Percentiles rank a stretch among this genome's conserved stretches.
These are phyloP conservation scores for Tubosaeta sp. DNA, from an alignment of 768 basidiomycete species.

Conservation along the genomic window DNA sequence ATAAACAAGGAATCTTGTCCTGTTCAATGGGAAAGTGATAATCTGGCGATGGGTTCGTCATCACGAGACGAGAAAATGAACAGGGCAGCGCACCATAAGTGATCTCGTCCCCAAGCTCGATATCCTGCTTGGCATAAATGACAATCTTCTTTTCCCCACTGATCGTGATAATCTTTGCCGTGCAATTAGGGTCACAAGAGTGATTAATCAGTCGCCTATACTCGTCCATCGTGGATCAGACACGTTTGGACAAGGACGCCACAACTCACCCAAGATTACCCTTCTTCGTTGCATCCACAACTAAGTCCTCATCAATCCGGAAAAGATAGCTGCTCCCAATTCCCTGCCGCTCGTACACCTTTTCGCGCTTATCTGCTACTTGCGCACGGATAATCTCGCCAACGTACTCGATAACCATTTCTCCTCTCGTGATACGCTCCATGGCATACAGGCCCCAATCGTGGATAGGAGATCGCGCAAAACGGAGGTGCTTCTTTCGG, in stretches of 20 bases:
- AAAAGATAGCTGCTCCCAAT: conserved; percentile 98
- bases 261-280: conserved; percentile 88
- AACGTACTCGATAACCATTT: conserved; percentile 99
- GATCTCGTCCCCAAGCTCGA: conserved; percentile 96
- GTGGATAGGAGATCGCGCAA: conserved; percentile 93
- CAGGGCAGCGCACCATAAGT: conserved; percentile 75
- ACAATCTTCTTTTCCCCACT: conserved; percentile 97
- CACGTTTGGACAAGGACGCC: conserved; percentile 2
- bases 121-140: conserved; percentile 96
- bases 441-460: conserved; percentile 98
- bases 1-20: conserved; percentile 93
- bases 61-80: background rate
- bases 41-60: conserved; percentile 44
- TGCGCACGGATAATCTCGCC: conserved; percentile 94
- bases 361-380: conserved; percentile 96
- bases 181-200: conserved; percentile 94
- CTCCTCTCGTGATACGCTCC: conserved; percentile 89
- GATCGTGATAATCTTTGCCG: conserved; percentile 87
- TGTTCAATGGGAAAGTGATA: conserved; percentile 99
- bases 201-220: conserved; percentile 94
- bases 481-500: conserved; percentile 95
- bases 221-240: conserved; percentile 7
- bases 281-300: conserved; percentile 99
- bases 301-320: conserved; percentile 95
- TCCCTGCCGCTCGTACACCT: conserved; percentile 93